Evolutionary conservation across 2,329 filamentous ascomycete genomes (phyloP), one percentile per base, ranked within the genome.

Genomic region (Cladosporium cucumerinum): DNA sequence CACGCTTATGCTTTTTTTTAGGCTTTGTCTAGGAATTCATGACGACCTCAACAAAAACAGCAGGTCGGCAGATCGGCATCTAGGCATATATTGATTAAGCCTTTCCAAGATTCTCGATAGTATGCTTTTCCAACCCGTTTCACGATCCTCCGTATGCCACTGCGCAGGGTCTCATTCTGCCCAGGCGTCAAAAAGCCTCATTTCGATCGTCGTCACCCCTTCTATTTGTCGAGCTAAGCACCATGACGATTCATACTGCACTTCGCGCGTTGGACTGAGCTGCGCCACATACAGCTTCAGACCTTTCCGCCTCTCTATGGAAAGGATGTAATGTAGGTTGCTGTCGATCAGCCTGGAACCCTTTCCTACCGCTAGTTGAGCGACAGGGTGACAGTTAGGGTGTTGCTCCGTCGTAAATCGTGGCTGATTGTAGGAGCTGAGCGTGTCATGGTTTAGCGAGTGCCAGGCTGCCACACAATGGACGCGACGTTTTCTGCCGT

Each of bases 61-160:
- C 28, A n/a, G 30, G 51, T 54, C 51, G 21, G 1, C 18, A 30
- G 51, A 32, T 32, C 28, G n/a, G 14, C n/a, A 54, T 32, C 32
- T 54, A 54, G 51, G 51, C 51, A 54, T 54, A 54, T n/a, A 21
- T 54, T 2, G n/a, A 32, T 30, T 54, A 54, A 54, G 51, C 51
- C 51, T 54, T 54, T 54, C 51, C 51, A 54, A 54, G 51, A 54
- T 54, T 30, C 18, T 32, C 51, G 26, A 26, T 54, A 32, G 28
- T 23, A 12, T 12, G 26, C 12, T 54, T 46, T 46, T 23, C 39
- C 28, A n/a, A n/a, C 26, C 26, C 51, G 25, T 32, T 28, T n/a
- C 26, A 21, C 51, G 7, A 32, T 54, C 26, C 28, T 54, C 3
- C 28, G 26, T 32, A 54, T 21, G 49, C 26, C n/a, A 52, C 26